phyloP scores from a whole-genome alignment of 768 basidiomycete genomes.

The Boletus vinaceobasis region DNA sequence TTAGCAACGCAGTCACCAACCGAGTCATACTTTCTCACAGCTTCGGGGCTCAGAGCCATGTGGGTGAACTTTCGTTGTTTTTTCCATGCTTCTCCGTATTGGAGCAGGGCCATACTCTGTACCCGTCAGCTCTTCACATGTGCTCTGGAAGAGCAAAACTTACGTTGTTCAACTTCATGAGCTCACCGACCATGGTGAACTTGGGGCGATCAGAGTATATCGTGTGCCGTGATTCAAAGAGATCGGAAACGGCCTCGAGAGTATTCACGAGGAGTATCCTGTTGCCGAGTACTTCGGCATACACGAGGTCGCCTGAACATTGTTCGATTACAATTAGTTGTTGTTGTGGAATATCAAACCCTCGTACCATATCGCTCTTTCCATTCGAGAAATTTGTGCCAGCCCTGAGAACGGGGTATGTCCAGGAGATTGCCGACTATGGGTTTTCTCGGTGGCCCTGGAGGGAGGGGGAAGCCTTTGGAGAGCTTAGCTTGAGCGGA shows the following conservation, averaged over 20 bases:
- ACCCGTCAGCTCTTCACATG: neutral
- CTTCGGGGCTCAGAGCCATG: conserved; percentile 25
- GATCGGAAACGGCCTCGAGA: conserved; percentile 23
- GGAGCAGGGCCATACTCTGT: conserved; percentile 25
- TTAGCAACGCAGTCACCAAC: conserved; percentile 29
- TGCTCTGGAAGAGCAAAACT: neutral
- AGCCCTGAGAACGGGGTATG: conserved; percentile 2
- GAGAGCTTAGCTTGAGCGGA: neutral
- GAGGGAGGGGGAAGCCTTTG: conserved; percentile 5
- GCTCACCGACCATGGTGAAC: conserved; percentile 36
- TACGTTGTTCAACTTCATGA: conserved; percentile 28
- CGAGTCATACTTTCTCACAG: conserved; percentile 31
- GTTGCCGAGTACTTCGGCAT: conserved; percentile 27
- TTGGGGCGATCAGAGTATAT: conserved; percentile 33
- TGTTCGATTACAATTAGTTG: neutral
- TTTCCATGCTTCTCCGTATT: conserved; percentile 20
- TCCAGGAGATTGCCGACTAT: conserved; percentile 8
- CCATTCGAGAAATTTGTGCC: conserved; percentile 11
- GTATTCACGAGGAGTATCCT: conserved; percentile 30
- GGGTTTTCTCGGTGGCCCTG: conserved; percentile 1
- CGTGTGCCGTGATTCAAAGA: conserved; percentile 26
- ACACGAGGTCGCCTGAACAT: conserved; percentile 28
- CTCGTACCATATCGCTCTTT: conserved; percentile 7
- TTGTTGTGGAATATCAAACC: neutral
- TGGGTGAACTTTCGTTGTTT: conserved; percentile 30